Conservation (phyloP, 768 basidiomycete genomes). For the Kwoniella heveanensis region DNA sequence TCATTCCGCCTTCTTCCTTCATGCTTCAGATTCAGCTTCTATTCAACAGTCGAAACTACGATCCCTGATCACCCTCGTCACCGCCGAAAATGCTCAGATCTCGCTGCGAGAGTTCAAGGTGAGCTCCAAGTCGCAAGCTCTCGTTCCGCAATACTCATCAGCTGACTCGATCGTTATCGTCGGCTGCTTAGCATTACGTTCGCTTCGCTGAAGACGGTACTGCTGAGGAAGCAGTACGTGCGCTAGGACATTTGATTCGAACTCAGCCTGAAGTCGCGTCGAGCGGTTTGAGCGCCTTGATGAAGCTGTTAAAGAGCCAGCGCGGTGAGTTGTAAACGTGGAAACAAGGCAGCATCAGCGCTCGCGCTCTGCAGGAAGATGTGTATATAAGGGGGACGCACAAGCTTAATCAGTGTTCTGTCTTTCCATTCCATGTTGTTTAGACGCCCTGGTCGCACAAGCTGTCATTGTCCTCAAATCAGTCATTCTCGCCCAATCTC, state of each 20-base stretch:
- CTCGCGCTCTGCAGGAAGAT: too few species aligned
- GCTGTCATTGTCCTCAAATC: slow-evolving; percentile 83
- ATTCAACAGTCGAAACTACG: slow-evolving; percentile 76
- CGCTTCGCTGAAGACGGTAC: slow-evolving; percentile 75
- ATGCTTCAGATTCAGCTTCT: slow-evolving; percentile 66
- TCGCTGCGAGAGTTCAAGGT: slow-evolving; percentile 85
- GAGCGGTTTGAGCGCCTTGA: slow-evolving; percentile 74
- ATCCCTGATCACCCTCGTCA: slow-evolving; percentile 69
- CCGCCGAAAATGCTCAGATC: slow-evolving; percentile 67
- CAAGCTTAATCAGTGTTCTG: too few species aligned
- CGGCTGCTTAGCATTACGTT: slow-evolving; percentile 67
- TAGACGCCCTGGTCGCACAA: slow-evolving; percentile 75
- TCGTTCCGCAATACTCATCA: neutral
- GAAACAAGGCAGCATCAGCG: neutral
- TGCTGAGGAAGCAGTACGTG: slow-evolving; percentile 72
- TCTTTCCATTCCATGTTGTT: too few species aligned
- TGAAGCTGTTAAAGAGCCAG: slow-evolving; percentile 74
- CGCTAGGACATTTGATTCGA: slow-evolving; percentile 74
- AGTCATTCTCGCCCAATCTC: slow-evolving; percentile 71
- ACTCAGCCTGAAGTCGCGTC: slow-evolving; percentile 69
- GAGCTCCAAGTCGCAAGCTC: slow-evolving; percentile 44
- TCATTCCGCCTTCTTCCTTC: slow-evolving; percentile 70
- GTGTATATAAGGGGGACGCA: too few species aligned
- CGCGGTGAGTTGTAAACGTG: slow-evolving; percentile 63
- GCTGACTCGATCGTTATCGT: neutral